Base-by-base conservation (phyloP, 2,329 filamentous ascomycete genomes). In the Fusarium pilosicola region DNA sequence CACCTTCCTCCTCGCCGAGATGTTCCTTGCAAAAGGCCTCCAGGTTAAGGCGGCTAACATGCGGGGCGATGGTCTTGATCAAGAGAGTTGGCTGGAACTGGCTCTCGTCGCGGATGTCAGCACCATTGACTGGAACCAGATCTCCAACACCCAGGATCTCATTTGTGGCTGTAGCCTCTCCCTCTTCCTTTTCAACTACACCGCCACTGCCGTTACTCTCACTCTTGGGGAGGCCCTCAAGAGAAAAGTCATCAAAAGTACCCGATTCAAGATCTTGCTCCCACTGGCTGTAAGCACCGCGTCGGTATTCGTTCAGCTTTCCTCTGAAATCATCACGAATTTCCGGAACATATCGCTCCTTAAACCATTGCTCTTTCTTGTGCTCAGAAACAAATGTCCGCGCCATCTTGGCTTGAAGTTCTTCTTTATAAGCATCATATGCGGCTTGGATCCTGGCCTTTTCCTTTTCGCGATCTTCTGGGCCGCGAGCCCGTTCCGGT, bases 361-460 rank as follows among this genome's bases (percentile, higher is more conserved):
- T 94, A 85, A 99, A 99, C 96, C 96, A 99, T 80, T 99, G 96
- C 81, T 99, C 96, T 48, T 91, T 91, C 81, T 97, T 97, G 83
- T 99, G 96, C 77, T 95, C 93, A 56, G 92, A 90, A 46, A 99
- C 96, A 80, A 99, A 99, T 3, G 89, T 87, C 74, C 95, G 91
- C 1, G 96, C 95, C 92, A 97, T 96, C 80, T 91, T 92, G 8
- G 88, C 90, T 77, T 92, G 90, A 5, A 93, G 84, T 41, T 92
- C 90, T 78, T 92, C 90, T 76, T 92, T 92, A 79, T 93, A 93
- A 2, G 85, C 74, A 77, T 93, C 90, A 75, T 92, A 92, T 4
- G 90, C 90, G 20, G 86, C 85, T 77, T 96, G 93, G 28, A 96
- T 96, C 81, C 90, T 92, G 57, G 90, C 89, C 80, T 94, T 92